These are phyloP conservation scores for Xylaria palmicola DNA, from an alignment of 495 filamentous ascomycete genomes.

Conservation along the genomic window DNA sequence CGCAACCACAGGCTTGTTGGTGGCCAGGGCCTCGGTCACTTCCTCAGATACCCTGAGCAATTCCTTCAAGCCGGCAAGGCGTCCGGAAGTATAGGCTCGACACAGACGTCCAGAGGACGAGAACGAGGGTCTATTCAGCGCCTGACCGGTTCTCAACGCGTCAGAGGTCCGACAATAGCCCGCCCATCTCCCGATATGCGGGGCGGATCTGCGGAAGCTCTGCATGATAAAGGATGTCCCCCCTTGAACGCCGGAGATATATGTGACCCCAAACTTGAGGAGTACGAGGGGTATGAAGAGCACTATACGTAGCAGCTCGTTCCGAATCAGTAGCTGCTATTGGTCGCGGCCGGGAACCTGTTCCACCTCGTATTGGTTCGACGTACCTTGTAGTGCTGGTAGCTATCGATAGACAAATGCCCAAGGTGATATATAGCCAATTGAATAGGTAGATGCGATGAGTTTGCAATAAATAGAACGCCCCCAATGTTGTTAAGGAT, in stretches of 20 bases:
- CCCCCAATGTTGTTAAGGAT: too few species aligned
- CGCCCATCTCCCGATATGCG: neutral
- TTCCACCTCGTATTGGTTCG: neutral
- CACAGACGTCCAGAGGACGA: slow-evolving; percentile 15
- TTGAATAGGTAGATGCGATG: too few species aligned
- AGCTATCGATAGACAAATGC: neutral
- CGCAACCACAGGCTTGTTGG: slow-evolving; percentile 79
- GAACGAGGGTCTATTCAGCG: slow-evolving; percentile 1
- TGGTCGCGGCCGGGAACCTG: neutral
- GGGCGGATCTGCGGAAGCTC: neutral
- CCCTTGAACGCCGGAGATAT: too few species aligned
- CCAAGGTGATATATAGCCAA: neutral
- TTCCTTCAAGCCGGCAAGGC: slow-evolving; percentile 40
- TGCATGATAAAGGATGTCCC: slow-evolving; percentile 4
- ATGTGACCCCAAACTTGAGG: neutral
- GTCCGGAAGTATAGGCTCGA: slow-evolving; percentile 13
- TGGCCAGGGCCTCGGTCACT: slow-evolving; percentile 69
- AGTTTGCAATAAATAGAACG: too few species aligned
- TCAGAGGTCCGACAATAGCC: neutral
- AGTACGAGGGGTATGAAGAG: neutral
- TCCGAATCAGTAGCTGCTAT: neutral
- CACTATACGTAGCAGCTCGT: neutral
- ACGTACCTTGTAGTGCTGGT: neutral
- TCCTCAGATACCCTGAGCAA: slow-evolving; percentile 79
- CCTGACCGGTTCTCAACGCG: neutral